Conservation (phyloP, 495 filamentous ascomycete genomes). For the Astrothelium subdiscretum region DNA sequence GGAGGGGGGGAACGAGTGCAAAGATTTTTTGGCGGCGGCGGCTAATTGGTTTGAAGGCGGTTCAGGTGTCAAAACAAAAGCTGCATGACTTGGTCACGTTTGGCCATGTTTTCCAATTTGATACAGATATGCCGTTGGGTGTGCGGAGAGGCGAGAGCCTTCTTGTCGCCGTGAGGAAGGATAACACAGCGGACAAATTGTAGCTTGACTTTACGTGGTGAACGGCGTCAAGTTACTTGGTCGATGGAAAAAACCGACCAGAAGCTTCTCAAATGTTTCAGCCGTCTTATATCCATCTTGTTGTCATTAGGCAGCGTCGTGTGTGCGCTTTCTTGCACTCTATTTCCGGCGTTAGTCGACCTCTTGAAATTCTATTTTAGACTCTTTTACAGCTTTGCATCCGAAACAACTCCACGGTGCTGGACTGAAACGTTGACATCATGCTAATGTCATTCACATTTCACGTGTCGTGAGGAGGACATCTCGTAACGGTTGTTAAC, state of each 20-base stretch:
- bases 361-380: neutral
- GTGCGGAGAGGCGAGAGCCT: neutral
- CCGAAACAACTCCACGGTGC: neutral
- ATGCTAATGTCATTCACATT: too few species aligned
- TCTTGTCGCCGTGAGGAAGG: neutral
- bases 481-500: too few species aligned
- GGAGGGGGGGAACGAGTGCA: too few species aligned
- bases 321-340: neutral
- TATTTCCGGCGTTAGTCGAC: neutral
- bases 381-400: neutral
- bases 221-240: neutral
- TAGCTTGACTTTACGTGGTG: neutral
- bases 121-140: neutral
- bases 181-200: neutral
- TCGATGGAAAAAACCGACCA: neutral
- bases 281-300: slow-evolving; percentile 2
- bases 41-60: too few species aligned
- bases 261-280: neutral
- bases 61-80: neutral
- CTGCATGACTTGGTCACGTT: neutral
- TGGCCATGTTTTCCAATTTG: neutral
- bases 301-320: slow-evolving; percentile 1
- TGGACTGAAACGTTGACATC: neutral
- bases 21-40: too few species aligned
- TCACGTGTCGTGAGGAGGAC: too few species aligned